Base-by-base conservation (phyloP, 768 basidiomycete genomes). In the Tylopilus cervinicoccineus region DNA sequence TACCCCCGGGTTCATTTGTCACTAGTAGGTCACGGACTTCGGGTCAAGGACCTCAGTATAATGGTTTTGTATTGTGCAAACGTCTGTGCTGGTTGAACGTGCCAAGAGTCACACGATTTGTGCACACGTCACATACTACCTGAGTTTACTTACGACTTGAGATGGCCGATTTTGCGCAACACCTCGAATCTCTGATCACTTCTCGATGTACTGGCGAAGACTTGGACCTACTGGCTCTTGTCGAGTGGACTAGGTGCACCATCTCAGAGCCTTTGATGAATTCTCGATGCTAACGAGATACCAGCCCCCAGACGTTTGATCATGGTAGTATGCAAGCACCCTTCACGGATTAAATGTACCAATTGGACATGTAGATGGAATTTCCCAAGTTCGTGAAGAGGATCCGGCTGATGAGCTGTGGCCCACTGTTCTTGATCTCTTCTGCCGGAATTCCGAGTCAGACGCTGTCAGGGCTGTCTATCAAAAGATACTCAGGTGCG, bases 391-490 rank as follows among this genome's bases (percentile, higher is more conserved):
- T 13, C 22, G 26, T 13, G 60, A 55, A 22, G 54, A 47, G 19
- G 54, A 58, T 39, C 16, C 31, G 19, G 19, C 22, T 8, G 50
- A 54, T 16, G 63, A 64, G 47, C 41, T 51, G 17, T 66, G 60
- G 64, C 40, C 52, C 22, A 67, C 69, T 27, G 65, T 73, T 32
- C 62, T 74, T 29, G 64, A 70, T 44, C 20, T 66, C 45, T 72
- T 67, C 37, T 20, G 34, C 12, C 28, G 2, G 6, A 26, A 54
- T 16, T 9, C 8, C 17, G 46, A 48, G 34, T 38, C 45, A 0
- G 26, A 43, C n/a, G 11, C 6, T 38, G 29, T 47, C 34, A 48
- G 44, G 20, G 20, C 28, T 10, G 40, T 60, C 13, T 48, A 38
- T 45, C 51, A 50, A 37, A 52, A 19, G n/a, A 14, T 60, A 22